Evolutionary conservation across 2,329 filamentous ascomycete species (phyloP), one percentile per base, ranked within the genome.

Genomic region (Myotisia sp.): DNA sequence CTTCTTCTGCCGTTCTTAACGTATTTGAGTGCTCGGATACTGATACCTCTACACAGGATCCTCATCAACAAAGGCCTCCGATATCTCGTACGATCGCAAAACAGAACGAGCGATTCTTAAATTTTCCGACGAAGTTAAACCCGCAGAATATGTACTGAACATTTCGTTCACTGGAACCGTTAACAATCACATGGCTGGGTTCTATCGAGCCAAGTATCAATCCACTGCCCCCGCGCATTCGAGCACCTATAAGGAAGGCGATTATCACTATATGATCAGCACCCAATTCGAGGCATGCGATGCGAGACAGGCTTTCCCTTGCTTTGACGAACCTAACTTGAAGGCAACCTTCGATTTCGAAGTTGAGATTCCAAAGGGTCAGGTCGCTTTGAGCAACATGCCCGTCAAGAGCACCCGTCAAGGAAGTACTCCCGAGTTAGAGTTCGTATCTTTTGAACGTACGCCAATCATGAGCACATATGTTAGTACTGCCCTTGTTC

Each of bases 211-310:
- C 51, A 85, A 90, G 63, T 98, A 98, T 62, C 92, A 84, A 65
- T 83, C 86, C 12, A 62, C 71, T 35, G 74, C 70, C 24, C 65
- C 79, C 21, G 72, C 85, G 5, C 71, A 80, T 30, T 64, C 76
- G 26, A 85, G 82, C 8, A 85, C 92, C 2, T 81, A 85, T 18
- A 79, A 69, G 51, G 84, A 75, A 38, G 67, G 63, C 30, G 70
- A 75, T 36, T 65, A 70, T 47, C 64, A 75, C 52, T 74, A 63
- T 47, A 86, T 87, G 81, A 67, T 93, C 58, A 92, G 83, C 64
- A 98, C 90, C 31, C 90, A 98, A 56, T 98, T 98, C 53, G 90
- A 98, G 65, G 79, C 86, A 29, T 93, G 85, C 51, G 90, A 98
- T 60, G 90, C 90, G 41, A 79, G 90, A 44, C 72, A 86, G 45